Evolutionary conservation across 148 eudicot species (phyloP).

Genomic region (Suaeda aralocaspica): DNA sequence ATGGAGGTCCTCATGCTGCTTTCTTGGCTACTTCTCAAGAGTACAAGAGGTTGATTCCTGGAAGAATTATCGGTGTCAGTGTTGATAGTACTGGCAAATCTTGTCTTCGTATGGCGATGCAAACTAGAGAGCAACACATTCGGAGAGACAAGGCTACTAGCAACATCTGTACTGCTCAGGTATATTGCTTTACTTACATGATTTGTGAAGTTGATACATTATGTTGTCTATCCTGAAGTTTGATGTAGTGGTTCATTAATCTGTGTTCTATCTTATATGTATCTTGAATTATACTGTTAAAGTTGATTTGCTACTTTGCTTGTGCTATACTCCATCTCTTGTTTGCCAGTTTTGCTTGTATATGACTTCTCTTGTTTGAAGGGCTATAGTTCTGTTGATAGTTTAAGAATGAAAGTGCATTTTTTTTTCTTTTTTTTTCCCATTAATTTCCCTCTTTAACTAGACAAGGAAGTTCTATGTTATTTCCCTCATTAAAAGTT

Average conservation of each 20-base stretch:
- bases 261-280: not conserved
- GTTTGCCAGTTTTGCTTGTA: not conserved
- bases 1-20: slow-evolving; percentile 98
- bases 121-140: slow-evolving; percentile 97
- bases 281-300: not conserved
- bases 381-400: not conserved
- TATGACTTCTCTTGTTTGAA: not conserved
- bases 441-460: not conserved
- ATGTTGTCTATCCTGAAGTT: not conserved
- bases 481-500: no score
- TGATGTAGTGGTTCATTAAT: not conserved
- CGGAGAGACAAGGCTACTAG: slow-evolving; percentile 94
- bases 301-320: slow-evolving; percentile 7
- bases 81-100: slow-evolving; percentile 87
- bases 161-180: slow-evolving; percentile 99
- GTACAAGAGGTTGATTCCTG: slow-evolving; percentile 98
- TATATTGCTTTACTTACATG: slow-evolving; percentile 37
- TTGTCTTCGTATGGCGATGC: slow-evolving; percentile 97
- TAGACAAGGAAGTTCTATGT: not conserved
- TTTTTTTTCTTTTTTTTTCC: not conserved
- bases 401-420: slow-evolving; percentile 3
- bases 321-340: slow-evolving; percentile 2
- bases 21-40: slow-evolving; percentile 94
- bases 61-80: slow-evolving; percentile 91
- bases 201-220: not conserved